A percentile compares a stretch with the other conserved stretches of the same genome.
Evolutionary conservation across 2,329 filamentous ascomycete genomes (phyloP).

Genomic region (Colletotrichum sp.): DNA sequence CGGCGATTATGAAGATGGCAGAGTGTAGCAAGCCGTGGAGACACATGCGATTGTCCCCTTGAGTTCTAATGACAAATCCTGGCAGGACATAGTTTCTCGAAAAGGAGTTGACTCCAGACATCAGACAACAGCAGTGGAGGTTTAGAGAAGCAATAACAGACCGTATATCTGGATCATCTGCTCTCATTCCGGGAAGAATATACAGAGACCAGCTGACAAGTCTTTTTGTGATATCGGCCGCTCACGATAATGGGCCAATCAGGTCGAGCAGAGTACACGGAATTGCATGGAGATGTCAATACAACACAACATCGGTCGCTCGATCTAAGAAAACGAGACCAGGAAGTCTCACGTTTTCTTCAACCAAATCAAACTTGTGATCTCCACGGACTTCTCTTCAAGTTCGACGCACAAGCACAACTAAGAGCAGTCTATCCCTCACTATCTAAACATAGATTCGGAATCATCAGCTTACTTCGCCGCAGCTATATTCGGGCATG

Average conservation of each 20-base stretch:
- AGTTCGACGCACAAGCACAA: neutral
- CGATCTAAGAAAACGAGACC: accelerated
- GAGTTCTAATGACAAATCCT: neutral
- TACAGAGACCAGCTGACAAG: neutral
- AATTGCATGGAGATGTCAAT: neutral
- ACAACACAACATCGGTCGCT: neutral
- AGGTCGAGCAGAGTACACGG: neutral
- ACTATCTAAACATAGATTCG: neutral
- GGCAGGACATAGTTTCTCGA: neutral
- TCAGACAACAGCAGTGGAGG: accelerated
- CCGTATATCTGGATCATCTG: neutral
- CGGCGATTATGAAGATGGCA: too few species aligned
- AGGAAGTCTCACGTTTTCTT: neutral
- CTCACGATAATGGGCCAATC: neutral
- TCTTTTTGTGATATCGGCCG: neutral
- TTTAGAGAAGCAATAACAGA: neutral
- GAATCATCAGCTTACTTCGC: neutral
- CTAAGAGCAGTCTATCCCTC: neutral
- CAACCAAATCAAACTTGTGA: neutral
- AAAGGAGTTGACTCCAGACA: neutral
- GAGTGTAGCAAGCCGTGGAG: too few species aligned
- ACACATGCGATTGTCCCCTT: neutral
- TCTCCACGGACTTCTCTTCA: neutral
- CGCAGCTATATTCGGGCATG: neutral
- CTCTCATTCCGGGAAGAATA: accelerated